These are phyloP conservation scores for Chlorella sp. DNA, from an alignment of 139 green algal genomes.

Conservation along the genomic window DNA sequence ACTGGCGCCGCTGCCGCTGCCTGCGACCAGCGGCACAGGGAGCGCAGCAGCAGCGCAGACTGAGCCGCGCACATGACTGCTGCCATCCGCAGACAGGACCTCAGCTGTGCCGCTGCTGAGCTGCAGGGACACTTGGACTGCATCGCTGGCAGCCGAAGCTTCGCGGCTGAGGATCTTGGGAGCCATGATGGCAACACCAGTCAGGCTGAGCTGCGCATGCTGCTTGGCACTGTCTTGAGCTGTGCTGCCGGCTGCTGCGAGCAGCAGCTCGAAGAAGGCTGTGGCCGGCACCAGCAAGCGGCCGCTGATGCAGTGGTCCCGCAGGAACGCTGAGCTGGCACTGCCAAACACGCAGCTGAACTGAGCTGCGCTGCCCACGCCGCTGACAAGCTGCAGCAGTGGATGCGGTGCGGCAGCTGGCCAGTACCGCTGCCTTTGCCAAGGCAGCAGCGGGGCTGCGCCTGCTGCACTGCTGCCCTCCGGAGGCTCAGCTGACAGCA, in stretches of 20 bases:
- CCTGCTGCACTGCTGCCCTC: background rate
- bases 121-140: background rate
- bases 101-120: background rate
- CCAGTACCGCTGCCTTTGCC: slow-evolving; percentile 28
- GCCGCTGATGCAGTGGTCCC: slow-evolving; percentile 55
- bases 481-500: slow-evolving; percentile 17
- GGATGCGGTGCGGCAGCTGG: background rate
- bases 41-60: background rate
- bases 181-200: background rate
- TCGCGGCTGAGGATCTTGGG: background rate
- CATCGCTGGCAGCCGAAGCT: background rate
- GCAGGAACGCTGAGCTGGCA: slow-evolving; percentile 48
- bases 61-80: background rate
- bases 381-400: background rate
- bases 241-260: slow-evolving; percentile 32
- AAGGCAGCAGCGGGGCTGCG: background rate
- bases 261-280: slow-evolving; percentile 65
- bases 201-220: background rate
- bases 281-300: slow-evolving; percentile 59
- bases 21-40: background rate
- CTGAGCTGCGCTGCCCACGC: too few relatives aligned
- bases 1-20: background rate
- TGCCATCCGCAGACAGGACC: background rate
- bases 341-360: slow-evolving; percentile 20
- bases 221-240: background rate